phyloP scores from a whole-genome alignment of 2,329 filamentous ascomycete genomes.

The Emericellopsis atlantica region DNA sequence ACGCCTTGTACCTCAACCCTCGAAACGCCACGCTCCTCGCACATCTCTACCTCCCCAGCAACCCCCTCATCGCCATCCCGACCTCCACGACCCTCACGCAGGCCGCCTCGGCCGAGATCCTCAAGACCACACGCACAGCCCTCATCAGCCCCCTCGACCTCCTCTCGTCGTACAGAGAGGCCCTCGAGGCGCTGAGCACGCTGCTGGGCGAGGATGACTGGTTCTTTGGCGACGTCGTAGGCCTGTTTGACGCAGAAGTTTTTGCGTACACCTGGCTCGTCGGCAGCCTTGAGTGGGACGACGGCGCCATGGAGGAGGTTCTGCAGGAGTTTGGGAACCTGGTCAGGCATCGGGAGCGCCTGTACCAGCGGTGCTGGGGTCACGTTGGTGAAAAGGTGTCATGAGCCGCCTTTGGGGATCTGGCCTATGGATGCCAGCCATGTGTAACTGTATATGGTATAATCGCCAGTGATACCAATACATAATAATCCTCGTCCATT shows the following conservation, averaged over 20 bases:
- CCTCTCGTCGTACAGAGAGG: slow-evolving; percentile 28
- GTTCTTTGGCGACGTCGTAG: slow-evolving; percentile 45
- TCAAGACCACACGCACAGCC: slow-evolving; percentile 40
- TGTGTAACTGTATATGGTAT: no score
- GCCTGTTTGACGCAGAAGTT: slow-evolving; percentile 74
- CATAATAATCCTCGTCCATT: no score
- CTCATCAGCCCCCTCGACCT: slow-evolving; percentile 20
- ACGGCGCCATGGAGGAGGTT: slow-evolving; percentile 43
- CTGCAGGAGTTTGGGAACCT: slow-evolving; percentile 48
- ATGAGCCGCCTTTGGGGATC: background rate
- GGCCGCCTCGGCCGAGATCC: slow-evolving; percentile 64
- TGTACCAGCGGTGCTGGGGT: slow-evolving; percentile 20
- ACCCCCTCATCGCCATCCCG: slow-evolving; percentile 47
- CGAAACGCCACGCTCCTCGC: slow-evolving; percentile 57
- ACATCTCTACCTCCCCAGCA: slow-evolving; percentile 59
- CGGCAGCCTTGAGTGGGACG: slow-evolving; percentile 44
- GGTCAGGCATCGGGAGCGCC: slow-evolving; percentile 28
- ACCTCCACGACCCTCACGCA: slow-evolving; percentile 54
- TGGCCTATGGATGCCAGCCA: background rate
- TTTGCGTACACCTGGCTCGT: slow-evolving; percentile 85
- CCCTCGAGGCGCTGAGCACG: slow-evolving; percentile 31
- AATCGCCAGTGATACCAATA: no score
- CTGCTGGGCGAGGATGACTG: slow-evolving; percentile 26
- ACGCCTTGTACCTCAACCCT: slow-evolving; percentile 66
- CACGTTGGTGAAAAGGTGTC: background rate